Evolutionary conservation across 805 yeast genomes (phyloP).

Genomic region (Wickerhamomyces kurtzmanii): DNA sequence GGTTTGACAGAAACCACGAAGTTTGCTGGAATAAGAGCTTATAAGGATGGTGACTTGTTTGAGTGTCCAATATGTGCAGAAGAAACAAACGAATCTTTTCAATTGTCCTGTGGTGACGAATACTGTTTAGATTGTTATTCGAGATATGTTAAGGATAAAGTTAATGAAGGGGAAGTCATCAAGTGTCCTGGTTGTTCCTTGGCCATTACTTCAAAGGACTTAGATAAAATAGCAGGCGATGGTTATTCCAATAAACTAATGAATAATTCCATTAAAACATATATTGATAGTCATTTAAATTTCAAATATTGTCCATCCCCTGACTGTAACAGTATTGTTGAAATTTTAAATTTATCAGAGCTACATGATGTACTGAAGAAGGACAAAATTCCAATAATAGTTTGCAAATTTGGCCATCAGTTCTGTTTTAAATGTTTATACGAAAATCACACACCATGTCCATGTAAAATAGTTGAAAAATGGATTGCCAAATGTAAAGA

Average conservation of each 20-base stretch:
- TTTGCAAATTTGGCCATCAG: conserved; percentile 54
- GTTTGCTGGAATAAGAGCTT: neutral
- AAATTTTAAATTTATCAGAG: conserved; percentile 10
- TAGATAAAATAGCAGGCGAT: conserved; percentile 28
- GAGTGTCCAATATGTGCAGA: conserved; percentile 71
- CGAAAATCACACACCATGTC: conserved; percentile 79
- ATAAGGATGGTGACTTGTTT: conserved; percentile 19
- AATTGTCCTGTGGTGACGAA: conserved; percentile 59
- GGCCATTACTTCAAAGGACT: conserved; percentile 25
- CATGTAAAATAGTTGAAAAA: conserved; percentile 53
- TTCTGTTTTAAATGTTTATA: conserved; percentile 73
- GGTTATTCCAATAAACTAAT: conserved; percentile 20
- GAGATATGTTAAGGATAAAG: conserved; percentile 41
- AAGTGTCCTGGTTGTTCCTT: conserved; percentile 57
- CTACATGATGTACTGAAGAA: conserved; percentile 4
- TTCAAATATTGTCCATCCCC: conserved; percentile 81
- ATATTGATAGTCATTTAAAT: conserved; percentile 38
- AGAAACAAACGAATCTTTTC: conserved; percentile 32
- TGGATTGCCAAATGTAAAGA: conserved; percentile 80
- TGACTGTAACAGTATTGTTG: conserved; percentile 58
- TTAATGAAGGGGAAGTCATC: conserved; percentile 34
- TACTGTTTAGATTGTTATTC: conserved; percentile 65
- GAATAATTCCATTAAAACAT: conserved; percentile 31
- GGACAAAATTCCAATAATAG: conserved; percentile 51
- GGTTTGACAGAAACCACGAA: conserved; percentile 17